Conservation (phyloP, 2,329 filamentous ascomycete species). For the Rutstroemia sp. region DNA sequence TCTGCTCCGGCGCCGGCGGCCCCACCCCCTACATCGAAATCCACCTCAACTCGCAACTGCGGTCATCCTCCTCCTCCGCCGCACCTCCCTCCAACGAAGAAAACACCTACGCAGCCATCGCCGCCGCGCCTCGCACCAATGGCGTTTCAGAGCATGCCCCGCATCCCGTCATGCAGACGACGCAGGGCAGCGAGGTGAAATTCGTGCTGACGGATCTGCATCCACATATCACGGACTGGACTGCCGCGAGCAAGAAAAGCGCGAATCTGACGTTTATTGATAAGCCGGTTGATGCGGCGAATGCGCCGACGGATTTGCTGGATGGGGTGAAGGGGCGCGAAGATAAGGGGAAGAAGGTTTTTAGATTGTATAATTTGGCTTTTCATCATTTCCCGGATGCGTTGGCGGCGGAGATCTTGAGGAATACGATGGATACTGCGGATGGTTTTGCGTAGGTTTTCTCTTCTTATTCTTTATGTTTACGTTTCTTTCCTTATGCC, state of each 20-base stretch:
- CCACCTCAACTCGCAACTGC: slow-evolving; percentile 44
- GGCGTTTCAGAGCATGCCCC: neutral
- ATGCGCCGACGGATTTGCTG: slow-evolving; percentile 43
- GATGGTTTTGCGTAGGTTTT: slow-evolving; percentile 51
- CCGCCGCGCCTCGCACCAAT: slow-evolving; percentile 8
- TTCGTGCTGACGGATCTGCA: slow-evolving; percentile 62
- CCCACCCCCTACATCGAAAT: slow-evolving; percentile 59
- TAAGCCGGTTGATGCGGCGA: slow-evolving; percentile 56
- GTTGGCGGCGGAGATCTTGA: slow-evolving; percentile 52
- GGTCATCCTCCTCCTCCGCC: slow-evolving; percentile 13
- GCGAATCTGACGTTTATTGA: slow-evolving; percentile 52
- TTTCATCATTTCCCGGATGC: slow-evolving; percentile 72
- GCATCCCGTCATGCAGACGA: slow-evolving; percentile 16
- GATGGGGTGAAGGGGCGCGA: slow-evolving; percentile 25
- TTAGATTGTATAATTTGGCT: slow-evolving; percentile 64
- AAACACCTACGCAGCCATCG: neutral
- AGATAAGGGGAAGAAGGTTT: slow-evolving; percentile 43
- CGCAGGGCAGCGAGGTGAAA: slow-evolving; percentile 32
- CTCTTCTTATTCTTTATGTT: neutral
- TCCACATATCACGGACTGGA: slow-evolving; percentile 56
- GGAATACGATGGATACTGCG: slow-evolving; percentile 55
- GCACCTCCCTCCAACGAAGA: slow-evolving; percentile 19
- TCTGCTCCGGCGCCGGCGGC: slow-evolving; percentile 68
- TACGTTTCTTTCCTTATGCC: neutral
- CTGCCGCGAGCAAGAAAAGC: slow-evolving; percentile 42